These are phyloP conservation scores for Phytophthora citrophthora DNA, from an alignment of 352 stramenopile genomes.

Conservation along the genomic window DNA sequence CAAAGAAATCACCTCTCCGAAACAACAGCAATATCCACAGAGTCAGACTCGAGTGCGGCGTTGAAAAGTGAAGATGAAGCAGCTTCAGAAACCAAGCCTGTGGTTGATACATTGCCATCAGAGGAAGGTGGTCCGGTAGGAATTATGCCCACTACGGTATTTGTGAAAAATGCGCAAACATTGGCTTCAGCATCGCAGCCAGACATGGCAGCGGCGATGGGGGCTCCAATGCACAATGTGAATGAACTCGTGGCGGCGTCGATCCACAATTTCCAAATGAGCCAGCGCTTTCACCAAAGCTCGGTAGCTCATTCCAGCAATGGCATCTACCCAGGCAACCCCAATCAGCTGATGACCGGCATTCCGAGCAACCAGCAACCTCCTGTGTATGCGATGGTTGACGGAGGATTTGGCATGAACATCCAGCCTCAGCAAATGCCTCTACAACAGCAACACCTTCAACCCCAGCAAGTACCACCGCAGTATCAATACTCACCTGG, in stretches of 20 bases:
- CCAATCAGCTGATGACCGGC: slow-evolving; percentile 29
- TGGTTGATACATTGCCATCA: slow-evolving; percentile 7
- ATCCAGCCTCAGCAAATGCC: slow-evolving; percentile 32
- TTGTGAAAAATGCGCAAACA: slow-evolving; percentile 34
- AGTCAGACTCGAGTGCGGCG: slow-evolving; percentile 1
- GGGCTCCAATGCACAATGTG: slow-evolving; percentile 48
- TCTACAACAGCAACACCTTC: slow-evolving; percentile 33
- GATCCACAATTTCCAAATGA: slow-evolving; percentile 82
- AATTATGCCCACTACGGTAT: slow-evolving; percentile 27
- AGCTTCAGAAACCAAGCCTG: slow-evolving; percentile 24
- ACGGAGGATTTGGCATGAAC: slow-evolving; percentile 55
- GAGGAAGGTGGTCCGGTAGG: slow-evolving; percentile 4
- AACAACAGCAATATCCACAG: slow-evolving; percentile 20
- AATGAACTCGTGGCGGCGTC: slow-evolving; percentile 74
- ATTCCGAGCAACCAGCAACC: slow-evolving; percentile 29
- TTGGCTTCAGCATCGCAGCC: slow-evolving; percentile 28
- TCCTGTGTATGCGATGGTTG: slow-evolving; percentile 51
- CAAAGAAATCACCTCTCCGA: slow-evolving; percentile 38
- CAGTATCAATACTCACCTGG: slow-evolving; percentile 44
- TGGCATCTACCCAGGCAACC: slow-evolving; percentile 33
- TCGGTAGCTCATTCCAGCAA: slow-evolving; percentile 28
- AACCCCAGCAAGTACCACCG: slow-evolving; percentile 26
- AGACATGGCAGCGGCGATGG: slow-evolving; percentile 28
- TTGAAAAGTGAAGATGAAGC: slow-evolving; percentile 34
- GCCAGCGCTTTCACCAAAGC: slow-evolving; percentile 58